Conservation (phyloP, 2,329 filamentous ascomycete genomes). For the Pochonia chlamydosporia region DNA sequence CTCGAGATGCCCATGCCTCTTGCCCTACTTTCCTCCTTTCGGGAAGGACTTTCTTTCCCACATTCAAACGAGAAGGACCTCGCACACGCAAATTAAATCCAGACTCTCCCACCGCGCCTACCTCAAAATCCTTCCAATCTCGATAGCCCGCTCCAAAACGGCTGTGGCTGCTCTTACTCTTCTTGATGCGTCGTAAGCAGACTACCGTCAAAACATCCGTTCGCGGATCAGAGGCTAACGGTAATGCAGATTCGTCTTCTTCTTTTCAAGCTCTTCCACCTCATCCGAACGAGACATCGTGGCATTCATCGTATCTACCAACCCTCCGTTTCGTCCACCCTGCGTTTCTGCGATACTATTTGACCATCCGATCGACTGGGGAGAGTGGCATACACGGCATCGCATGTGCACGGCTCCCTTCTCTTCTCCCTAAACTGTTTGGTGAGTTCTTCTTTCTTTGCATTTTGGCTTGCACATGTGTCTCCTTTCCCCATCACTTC, state of each 20-base stretch:
- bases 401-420: conserved; percentile 35
- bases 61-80: not conserved
- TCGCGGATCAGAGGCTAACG: not conserved
- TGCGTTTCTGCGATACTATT: conserved; percentile 6
- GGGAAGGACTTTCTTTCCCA: not conserved
- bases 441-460: conserved; percentile 22
- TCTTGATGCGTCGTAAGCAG: conserved; percentile 2
- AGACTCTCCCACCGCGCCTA: not conserved
- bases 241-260: conserved; percentile 2
- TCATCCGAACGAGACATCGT: conserved; percentile 8
- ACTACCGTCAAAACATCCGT: not conserved
- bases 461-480: conserved; percentile 1
- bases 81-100: not conserved
- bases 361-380: conserved; percentile 12
- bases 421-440: conserved; percentile 21
- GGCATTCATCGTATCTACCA: conserved; percentile 9
- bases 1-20: not conserved
- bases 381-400: conserved; percentile 15
- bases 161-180: conserved; percentile 3
- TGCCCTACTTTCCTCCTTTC: not conserved
- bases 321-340: conserved; percentile 8
- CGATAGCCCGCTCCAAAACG: not conserved
- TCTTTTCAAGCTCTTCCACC: conserved; percentile 6
- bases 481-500: conserved; percentile 2
- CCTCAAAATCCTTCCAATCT: not conserved